Base-by-base conservation (phyloP, 2,329 filamentous ascomycete species). In the Ceratocystis harringtonii region DNA sequence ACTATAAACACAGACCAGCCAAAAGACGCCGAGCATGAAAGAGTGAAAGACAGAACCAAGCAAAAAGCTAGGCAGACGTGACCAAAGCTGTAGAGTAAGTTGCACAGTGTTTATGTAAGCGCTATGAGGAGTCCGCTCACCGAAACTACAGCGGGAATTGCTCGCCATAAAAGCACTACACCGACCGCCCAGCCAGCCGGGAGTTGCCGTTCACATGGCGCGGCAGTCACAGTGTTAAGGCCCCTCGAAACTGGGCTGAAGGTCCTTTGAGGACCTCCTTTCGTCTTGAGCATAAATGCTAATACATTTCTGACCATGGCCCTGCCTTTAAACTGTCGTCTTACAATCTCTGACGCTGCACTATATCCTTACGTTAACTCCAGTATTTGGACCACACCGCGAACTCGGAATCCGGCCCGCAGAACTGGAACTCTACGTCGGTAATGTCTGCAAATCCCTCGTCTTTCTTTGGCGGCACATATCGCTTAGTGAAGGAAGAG, bases 361-460 rank as follows among this genome's bases (percentile, higher is more conserved):
- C 36, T 41, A 41, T 12, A 3, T 41, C 45, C 58, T 15, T 22
- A 15, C 10, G 8, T 76, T 71, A 91, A 62, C 84, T 77, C 90
- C 90, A 96, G 72, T 90, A 92, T 70, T 81, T 83, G 4, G 78
- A 81, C 91, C 92, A 96, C 57, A 89, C 75, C 44, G 77, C 76
- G 71, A 84, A 85, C 69, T 90, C 85, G 43, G 87, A 83, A 63
- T 84, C 80, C 0, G 80, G 81, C 0, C 90, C 90, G 52, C 82
- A 78, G 72, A 94, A 92, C 73, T 81, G 75, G 71, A 99, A 99
- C 41, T 88, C 82, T 0, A 95, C 77, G 65, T 84, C 82, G 0
- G 83, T 78, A 44, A 99, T 83, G 69, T 96, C 90, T 69, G 87
- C 78, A 71, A 96, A 96, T 0, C 92, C 92, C 75, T 99, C 94